Percentiles rank a stretch among this genome's conserved stretches.
These are phyloP conservation scores for Penicillium sclerotigenum DNA, from an alignment of 2,329 filamentous ascomycete species.

Conservation along the genomic window DNA sequence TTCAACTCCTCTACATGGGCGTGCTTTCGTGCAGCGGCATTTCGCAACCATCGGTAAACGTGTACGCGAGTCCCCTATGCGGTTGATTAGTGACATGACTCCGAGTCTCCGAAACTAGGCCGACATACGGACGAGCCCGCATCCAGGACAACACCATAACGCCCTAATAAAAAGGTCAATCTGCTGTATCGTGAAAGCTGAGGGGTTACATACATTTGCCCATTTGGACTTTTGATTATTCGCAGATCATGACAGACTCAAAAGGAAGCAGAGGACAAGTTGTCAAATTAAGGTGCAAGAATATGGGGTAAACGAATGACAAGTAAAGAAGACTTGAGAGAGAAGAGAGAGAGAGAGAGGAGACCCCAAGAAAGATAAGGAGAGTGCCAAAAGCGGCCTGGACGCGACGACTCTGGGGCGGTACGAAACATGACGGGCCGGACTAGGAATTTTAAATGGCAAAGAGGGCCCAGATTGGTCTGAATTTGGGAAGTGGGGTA, in stretches of 20 bases:
- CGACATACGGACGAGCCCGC: conserved; percentile 77
- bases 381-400: conserved; percentile 18
- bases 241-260: conserved; percentile 31
- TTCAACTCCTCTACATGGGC: conserved; percentile 60
- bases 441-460: conserved; percentile 3
- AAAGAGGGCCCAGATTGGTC: not conserved
- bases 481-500: conserved; percentile 12
- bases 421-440: conserved; percentile 20
- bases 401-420: conserved; percentile 20
- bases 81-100: conserved; percentile 9
- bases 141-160: conserved; percentile 93
- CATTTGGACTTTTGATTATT: conserved; percentile 35
- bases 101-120: not conserved
- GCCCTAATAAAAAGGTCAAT: conserved; percentile 41
- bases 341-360: not conserved
- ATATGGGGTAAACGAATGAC: conserved; percentile 7
- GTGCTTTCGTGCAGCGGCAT: conserved; percentile 61
- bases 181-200: not conserved
- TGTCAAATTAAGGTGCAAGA: conserved; percentile 9
- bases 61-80: conserved; percentile 80
- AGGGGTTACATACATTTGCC: conserved; percentile 39
- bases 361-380: conserved; percentile 17
- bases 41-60: conserved; percentile 89
- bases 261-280: conserved; percentile 8
- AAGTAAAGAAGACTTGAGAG: conserved; percentile 1